Evolutionary conservation across 2,329 filamentous ascomycete species (phyloP).

Genomic region (Fusarium foetens): DNA sequence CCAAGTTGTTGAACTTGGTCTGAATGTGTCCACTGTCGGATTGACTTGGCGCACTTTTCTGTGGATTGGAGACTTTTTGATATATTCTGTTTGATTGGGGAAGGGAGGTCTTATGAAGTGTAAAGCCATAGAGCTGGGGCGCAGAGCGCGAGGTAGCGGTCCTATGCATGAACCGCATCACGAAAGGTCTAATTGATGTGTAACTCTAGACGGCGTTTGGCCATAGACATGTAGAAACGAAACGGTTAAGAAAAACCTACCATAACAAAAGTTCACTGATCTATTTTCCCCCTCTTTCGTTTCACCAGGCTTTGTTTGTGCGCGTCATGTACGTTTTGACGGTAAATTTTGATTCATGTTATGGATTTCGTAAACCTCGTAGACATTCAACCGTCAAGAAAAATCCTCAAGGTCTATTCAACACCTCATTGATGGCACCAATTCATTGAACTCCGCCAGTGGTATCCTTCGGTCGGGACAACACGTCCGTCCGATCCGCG

Average conservation of each 20-base stretch:
- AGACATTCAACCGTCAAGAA: constrained; percentile 38
- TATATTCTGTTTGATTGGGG: constrained; percentile 46
- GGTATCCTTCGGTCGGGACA: constrained; percentile 42
- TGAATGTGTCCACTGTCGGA: constrained; percentile 42
- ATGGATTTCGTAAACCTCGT: constrained; percentile 32
- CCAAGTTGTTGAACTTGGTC: constrained; percentile 35
- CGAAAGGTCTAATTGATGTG: constrained; percentile 54
- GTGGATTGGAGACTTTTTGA: constrained; percentile 48
- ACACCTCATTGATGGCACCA: constrained; percentile 29
- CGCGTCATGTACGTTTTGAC: constrained; percentile 14
- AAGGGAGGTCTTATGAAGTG: constrained; percentile 45
- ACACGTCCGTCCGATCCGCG: constrained; percentile 41
- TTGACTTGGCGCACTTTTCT: constrained; percentile 39
- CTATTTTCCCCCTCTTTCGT: not conserved
- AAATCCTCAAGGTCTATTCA: constrained; percentile 37
- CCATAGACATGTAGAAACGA: constrained; percentile 55
- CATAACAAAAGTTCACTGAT: constrained; percentile 28
- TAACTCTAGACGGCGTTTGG: constrained; percentile 55
- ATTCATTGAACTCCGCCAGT: constrained; percentile 39
- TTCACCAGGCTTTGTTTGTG: not conserved
- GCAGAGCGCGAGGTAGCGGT: constrained; percentile 51
- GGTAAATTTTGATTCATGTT: constrained; percentile 30
- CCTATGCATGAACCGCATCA: constrained; percentile 50
- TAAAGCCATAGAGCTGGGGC: constrained; percentile 53
- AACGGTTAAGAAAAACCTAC: constrained; percentile 40